Base-by-base conservation (phyloP, 768 basidiomycete genomes). In the Suillus lakei region DNA sequence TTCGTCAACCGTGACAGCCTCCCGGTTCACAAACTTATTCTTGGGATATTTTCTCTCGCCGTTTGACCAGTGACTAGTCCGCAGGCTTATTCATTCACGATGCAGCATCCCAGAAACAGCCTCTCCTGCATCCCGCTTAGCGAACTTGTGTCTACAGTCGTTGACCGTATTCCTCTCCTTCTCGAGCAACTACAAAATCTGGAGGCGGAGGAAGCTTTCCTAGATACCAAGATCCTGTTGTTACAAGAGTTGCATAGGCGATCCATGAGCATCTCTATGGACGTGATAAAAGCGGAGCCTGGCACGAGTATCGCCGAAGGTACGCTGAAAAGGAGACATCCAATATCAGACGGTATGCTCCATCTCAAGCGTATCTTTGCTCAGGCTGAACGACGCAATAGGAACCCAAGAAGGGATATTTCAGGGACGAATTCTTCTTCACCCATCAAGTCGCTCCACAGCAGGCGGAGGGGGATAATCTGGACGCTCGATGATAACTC, bases 141-240 rank as follows among this genome's bases (percentile, higher is more conserved):
- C 54, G 54, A 36, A n/a, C 54, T 56, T 34, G 54, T 34, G 7
- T 56, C 54, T 16, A 56, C 54, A 15, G n/a, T 34, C 34, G 54
- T 34, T n/a, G 54, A 56, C 10, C 54, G n/a, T 23, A 36, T 34
- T 16, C 54, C 54, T 23, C 34, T 36, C 54, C 54, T 56, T 23
- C 54, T 56, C 13, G 54, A 56, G 34, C 54, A 56, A 56, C 54
- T 56, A 15, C 54, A 56, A 23, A 56, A 36, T 16, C 54, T 56
- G 18, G 30, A 54, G 10, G 53, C 30, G 30, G 53, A 54, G 21
- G 54, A 56, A n/a, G 34, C n/a, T 15, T 36, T 36, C n/a, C 54
- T 34, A 36, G 54, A 56, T n/a, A 36, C 12, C n/a, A 23, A 56
- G 54, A 36, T 56, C 54, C 12, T 54, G 53, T 13, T 32, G 12